Conservation (phyloP, 306 rosid genomes). For the Hippophae rhamnoides region DNA sequence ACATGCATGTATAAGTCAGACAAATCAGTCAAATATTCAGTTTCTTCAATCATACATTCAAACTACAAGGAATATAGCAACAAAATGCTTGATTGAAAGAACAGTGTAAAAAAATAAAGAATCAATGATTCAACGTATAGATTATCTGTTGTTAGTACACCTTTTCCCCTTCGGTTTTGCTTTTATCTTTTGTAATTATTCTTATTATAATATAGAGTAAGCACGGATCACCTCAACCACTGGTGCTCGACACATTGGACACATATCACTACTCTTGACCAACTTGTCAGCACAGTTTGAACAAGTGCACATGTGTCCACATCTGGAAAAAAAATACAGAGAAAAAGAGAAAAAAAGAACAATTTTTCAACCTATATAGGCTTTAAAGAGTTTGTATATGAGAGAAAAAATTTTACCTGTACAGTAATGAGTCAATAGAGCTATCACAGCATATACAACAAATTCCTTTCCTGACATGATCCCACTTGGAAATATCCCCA, state of each 20-base stretch:
- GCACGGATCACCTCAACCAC: conserved; percentile 90
- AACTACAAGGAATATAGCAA: conserved; percentile 7
- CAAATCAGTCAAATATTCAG: background rate
- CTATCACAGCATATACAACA: conserved; percentile 73
- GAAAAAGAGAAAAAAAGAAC: background rate
- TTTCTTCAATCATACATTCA: conserved; percentile 9
- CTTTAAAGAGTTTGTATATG: background rate
- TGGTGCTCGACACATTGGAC: conserved; percentile 97
- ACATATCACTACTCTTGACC: conserved; percentile 55
- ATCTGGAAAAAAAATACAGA: conserved; percentile 31
- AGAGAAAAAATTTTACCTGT: conserved; percentile 42
- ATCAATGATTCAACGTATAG: conserved; percentile 20
- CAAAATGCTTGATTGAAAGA: background rate
- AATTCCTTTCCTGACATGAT: conserved; percentile 78
- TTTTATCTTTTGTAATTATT: conserved; percentile 5
- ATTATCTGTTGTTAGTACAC: conserved; percentile 14
- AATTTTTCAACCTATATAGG: background rate
- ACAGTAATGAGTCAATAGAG: conserved; percentile 81
- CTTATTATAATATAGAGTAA: conserved; percentile 40
- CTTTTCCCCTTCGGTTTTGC: conserved; percentile 1
- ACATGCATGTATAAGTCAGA: no score
- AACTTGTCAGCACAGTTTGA: conserved; percentile 69
- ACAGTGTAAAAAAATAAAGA: background rate
- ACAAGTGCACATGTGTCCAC: conserved; percentile 98
- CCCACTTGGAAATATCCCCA: conserved; percentile 70